Evolutionary conservation across 2,329 filamentous ascomycete species (phyloP).

Genomic region (Ambrosiella cleistominuta): DNA sequence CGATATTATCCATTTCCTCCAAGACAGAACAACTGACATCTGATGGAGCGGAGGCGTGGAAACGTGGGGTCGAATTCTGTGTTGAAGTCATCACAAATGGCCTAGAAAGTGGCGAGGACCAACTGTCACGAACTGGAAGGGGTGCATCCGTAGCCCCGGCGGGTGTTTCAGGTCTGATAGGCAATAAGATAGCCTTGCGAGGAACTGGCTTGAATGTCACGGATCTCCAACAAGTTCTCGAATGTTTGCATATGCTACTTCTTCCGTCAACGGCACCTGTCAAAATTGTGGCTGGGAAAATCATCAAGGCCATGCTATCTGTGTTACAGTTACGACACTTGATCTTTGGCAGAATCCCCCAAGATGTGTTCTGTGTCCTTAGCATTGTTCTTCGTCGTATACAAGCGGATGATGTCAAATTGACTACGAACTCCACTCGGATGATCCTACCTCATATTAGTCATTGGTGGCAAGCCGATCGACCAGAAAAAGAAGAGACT

Average conservation of each 20-base stretch:
- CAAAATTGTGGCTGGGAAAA: background rate
- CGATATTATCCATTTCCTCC: slow-evolving; percentile 52
- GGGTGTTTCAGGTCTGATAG: slow-evolving; percentile 13
- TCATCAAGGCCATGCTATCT: slow-evolving; percentile 14
- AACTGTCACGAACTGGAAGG: slow-evolving; percentile 14
- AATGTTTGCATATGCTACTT: slow-evolving; percentile 47
- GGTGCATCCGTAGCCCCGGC: slow-evolving; percentile 28
- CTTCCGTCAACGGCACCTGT: slow-evolving; percentile 52
- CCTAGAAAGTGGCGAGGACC: slow-evolving; percentile 22
- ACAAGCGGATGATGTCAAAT: slow-evolving; percentile 48
- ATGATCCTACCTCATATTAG: slow-evolving; percentile 53
- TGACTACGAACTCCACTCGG: slow-evolving; percentile 42
- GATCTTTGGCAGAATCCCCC: slow-evolving; percentile 46
- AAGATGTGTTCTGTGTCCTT: slow-evolving; percentile 56
- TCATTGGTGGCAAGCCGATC: slow-evolving; percentile 61
- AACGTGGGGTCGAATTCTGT: slow-evolving; percentile 52
- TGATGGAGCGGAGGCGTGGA: slow-evolving; percentile 44
- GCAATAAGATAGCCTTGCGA: slow-evolving; percentile 6
- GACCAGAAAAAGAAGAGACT: slow-evolving; percentile 40
- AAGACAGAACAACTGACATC: slow-evolving; percentile 64
- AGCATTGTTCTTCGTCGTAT: slow-evolving; percentile 51
- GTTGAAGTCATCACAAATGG: slow-evolving; percentile 40
- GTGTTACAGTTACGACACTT: slow-evolving; percentile 43
- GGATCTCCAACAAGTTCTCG: slow-evolving; percentile 34
- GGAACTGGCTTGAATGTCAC: slow-evolving; percentile 14